A percentile compares a stretch with the other conserved stretches of the same genome.
These are phyloP conservation scores for Cyclotella cryptica DNA, from an alignment of 108 stramenopile species.

Conservation along the genomic window DNA sequence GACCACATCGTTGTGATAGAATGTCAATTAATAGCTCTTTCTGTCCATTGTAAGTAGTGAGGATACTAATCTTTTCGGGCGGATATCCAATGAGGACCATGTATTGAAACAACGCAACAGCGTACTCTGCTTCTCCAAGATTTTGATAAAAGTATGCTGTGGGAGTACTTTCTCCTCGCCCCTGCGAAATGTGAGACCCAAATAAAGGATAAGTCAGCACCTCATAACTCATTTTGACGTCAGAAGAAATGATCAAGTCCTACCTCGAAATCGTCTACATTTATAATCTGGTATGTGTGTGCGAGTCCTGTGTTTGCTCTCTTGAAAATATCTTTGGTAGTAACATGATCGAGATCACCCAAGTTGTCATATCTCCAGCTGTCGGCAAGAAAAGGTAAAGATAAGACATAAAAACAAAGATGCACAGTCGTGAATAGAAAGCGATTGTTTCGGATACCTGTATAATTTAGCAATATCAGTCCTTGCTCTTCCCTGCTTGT, in stretches of 20 bases:
- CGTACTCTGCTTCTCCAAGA: constrained; percentile 98
- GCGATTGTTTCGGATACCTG: constrained; percentile 45
- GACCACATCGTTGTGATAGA: constrained; percentile 84
- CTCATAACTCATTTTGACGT: background rate
- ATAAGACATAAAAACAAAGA: constrained; percentile 6
- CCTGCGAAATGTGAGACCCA: constrained; percentile 31
- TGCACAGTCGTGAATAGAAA: background rate
- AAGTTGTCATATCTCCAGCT: constrained; percentile 91
- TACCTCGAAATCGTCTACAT: constrained; percentile 91
- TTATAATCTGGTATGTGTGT: constrained; percentile 89
- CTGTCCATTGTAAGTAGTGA: constrained; percentile 99
- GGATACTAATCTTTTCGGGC: constrained; percentile 90
- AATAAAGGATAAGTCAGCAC: background rate
- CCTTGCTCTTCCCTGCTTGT: constrained; percentile 94
- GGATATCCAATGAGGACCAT: constrained; percentile 98
- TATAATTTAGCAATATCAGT: constrained; percentile 92
- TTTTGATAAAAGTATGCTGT: constrained; percentile 96
- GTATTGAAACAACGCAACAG: constrained; percentile 96
- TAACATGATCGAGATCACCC: constrained; percentile 87
- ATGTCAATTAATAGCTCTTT: constrained; percentile 92
- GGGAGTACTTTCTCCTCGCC: constrained; percentile 88
- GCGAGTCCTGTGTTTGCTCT: constrained; percentile 93
- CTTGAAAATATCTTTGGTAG: constrained; percentile 56
- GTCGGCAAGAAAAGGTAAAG: constrained; percentile 12
- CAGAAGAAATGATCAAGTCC: background rate